Base-by-base conservation (phyloP, 1,284 basidiomycete genomes). In the Lentinus polychrous region DNA sequence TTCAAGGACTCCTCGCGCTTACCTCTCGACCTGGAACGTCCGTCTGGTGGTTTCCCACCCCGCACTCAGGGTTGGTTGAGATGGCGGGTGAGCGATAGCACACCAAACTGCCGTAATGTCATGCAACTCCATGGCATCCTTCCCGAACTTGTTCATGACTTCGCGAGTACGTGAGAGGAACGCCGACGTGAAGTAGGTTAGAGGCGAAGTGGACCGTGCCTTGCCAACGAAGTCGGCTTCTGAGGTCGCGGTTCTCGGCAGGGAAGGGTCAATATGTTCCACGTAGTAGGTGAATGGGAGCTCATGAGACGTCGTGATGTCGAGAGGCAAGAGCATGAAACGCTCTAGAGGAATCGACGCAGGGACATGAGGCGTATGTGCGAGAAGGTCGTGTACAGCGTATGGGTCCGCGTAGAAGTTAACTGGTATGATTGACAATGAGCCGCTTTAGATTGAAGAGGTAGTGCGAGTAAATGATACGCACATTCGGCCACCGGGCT, bases 391-490 rank as follows among this genome's bases (percentile, higher is more conserved):
- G 46, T 79, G 76, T 8, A 88, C 90, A 1, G 94, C 91, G 59
- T 76, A 91, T 1, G 94, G 92, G 60, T 97, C 94, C 2, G 94
- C 93, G 56, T 87, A 96, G 61, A 89, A 93, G 69, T 97, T 97
- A 77, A 97, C 81, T 92, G 60, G 6, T 48, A 42, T 24, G 8
- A 34, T 35, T 36, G 36, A 10, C 48, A 34, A 50, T 24, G 32
- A n/a, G 43, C 6, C 49, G 7, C 20, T 38, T 8, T 38, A 8
- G 20, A 12, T 15, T 38, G 8, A 7, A 8, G 7, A 15, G 37
- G 37, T 27, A 44, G 46, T 41, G 35, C 24, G 33, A 46, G 23
- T 45, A 18, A 23, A 4, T 14, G 2, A 23, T 2, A 51, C 71
- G 55, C 59, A 86, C 87, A 91, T 65, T 95, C 93, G 49, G 91